Base-by-base conservation (phyloP, 2,329 filamentous ascomycete species). In the Rhexocercosporidium sp. region DNA sequence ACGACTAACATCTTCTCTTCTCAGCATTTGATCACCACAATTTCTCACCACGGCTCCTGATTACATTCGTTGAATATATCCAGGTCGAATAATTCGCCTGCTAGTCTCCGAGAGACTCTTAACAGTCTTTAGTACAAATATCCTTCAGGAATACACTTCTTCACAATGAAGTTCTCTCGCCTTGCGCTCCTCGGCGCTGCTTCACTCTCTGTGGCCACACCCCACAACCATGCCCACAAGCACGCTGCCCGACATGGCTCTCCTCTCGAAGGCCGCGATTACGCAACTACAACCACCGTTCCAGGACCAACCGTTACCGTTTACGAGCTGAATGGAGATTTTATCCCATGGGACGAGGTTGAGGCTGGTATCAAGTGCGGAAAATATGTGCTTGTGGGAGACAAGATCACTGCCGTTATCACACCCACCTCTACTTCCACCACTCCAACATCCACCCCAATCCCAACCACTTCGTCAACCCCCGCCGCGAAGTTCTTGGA, bases 281-380 rank as follows among this genome's bases (percentile, higher is more conserved):
- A 56, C 20, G 66, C 68, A 14, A 79, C 75, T 31, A 79, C 81
- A 18, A 78, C 81, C 41, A 80, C 82, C 59, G 82, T 85, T 65
- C 82, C 85, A 47, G 87, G 85, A 49, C 85, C 89, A 37, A 89
- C 88, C 61, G 86, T 89, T 72, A 87, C 90, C 65, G 85, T 90
- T 65, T 97, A 94, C 81, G 85, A 90, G 63, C 82, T 94, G 63
- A 87, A 91, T 68, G 90, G 90, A 68, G 74, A 88, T 75, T 22
- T 57, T 7, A 85, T 97, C 72, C 82, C 83, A 62, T 80, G 85
- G 68, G 79, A 85, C 0, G 86, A 93, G 68, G 93, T 93, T 63
- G 85, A 90, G 81, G 77, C 86, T 64, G 93, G 93, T 71, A 85
- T 98, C 73, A 81, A 85, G 66, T 86, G 90, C 69, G 92, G 93